A percentile compares a stretch with the other conserved stretches of the same genome.
Conservation (phyloP, 768 basidiomycete genomes). For the Sarcomyxa edulis region DNA sequence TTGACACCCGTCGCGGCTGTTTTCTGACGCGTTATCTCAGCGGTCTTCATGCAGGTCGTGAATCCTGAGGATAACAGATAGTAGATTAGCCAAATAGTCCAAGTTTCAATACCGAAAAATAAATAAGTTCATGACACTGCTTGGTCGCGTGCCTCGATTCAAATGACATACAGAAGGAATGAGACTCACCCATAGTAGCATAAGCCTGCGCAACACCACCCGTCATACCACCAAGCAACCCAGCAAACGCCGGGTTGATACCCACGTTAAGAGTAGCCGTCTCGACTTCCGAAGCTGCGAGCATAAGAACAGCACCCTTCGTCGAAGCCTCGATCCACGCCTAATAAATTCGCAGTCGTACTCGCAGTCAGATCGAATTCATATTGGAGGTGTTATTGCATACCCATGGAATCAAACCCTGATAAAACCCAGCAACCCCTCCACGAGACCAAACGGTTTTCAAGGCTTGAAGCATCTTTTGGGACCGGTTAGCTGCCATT, state of each 20-base stretch:
- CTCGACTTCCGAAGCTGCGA: slow-evolving; percentile 95
- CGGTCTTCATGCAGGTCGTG: slow-evolving; percentile 99
- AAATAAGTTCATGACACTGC: slow-evolving; percentile 1
- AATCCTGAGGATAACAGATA: slow-evolving; percentile 56
- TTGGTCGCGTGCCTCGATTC: not conserved
- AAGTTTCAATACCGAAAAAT: slow-evolving; percentile 11
- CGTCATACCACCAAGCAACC: slow-evolving; percentile 94
- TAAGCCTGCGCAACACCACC: slow-evolving; percentile 98
- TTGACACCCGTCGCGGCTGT: slow-evolving; percentile 79
- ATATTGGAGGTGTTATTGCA: slow-evolving; percentile 15
- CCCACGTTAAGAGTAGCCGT: slow-evolving; percentile 57
- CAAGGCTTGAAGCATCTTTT: slow-evolving; percentile 85
- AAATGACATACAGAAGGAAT: slow-evolving; percentile 9
- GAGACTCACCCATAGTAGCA: slow-evolving; percentile 93
- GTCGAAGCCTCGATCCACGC: slow-evolving; percentile 99
- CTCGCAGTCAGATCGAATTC: not conserved
- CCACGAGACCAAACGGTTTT: slow-evolving; percentile 89
- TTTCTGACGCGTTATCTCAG: slow-evolving; percentile 94
- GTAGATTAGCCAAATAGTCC: slow-evolving; percentile 1
- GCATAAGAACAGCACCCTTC: slow-evolving; percentile 93
- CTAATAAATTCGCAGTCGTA: slow-evolving; percentile 30
- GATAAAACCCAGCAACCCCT: slow-evolving; percentile 87
- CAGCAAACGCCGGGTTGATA: slow-evolving; percentile 74
- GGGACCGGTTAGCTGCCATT: slow-evolving; percentile 95
- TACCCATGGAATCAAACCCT: slow-evolving; percentile 99